Percentiles rank a stretch among this genome's conserved stretches.
Evolutionary conservation across 306 rosid species (phyloP).

Genomic region (Prunus padus): DNA sequence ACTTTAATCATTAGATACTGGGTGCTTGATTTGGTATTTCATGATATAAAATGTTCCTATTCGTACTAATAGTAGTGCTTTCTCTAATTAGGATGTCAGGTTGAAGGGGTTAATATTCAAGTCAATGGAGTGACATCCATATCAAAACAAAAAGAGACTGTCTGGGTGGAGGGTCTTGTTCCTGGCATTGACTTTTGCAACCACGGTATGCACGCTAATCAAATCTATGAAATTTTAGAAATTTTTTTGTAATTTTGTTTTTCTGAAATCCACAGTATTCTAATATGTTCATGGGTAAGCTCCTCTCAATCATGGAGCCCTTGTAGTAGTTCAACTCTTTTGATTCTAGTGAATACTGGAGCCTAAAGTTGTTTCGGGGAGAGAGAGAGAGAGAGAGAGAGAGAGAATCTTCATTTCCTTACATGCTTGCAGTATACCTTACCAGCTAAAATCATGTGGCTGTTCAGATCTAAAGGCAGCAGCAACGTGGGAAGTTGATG

Average conservation of each 20-base stretch:
- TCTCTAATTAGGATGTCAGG: slow-evolving; percentile 48
- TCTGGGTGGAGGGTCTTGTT: slow-evolving; percentile 98
- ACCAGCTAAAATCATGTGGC: slow-evolving; percentile 22
- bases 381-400: neutral
- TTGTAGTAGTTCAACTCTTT: neutral
- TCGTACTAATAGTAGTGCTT: slow-evolving; percentile 10
- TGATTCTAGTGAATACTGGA: neutral
- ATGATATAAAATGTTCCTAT: slow-evolving; percentile 14
- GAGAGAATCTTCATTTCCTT: neutral
- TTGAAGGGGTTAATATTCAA: slow-evolving; percentile 35
- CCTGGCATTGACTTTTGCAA: slow-evolving; percentile 97
- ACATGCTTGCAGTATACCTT: slow-evolving; percentile 1
- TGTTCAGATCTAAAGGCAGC: slow-evolving; percentile 72
- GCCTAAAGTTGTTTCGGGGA: neutral
- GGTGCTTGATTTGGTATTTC: slow-evolving; percentile 20
- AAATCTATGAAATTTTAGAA: neutral
- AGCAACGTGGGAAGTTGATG: slow-evolving; percentile 97
- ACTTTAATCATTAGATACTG: neutral
- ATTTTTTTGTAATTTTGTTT: neutral
- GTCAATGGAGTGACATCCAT: slow-evolving; percentile 38
- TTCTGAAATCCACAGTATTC: neutral
- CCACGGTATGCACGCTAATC: slow-evolving; percentile 60
- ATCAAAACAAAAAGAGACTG: slow-evolving; percentile 46
- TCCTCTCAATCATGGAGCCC: neutral
- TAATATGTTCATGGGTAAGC: neutral